Percentiles rank a stretch among this genome's conserved stretches.
phyloP scores from a whole-genome alignment of 768 basidiomycete genomes.

The Pisolithus microcarpus region DNA sequence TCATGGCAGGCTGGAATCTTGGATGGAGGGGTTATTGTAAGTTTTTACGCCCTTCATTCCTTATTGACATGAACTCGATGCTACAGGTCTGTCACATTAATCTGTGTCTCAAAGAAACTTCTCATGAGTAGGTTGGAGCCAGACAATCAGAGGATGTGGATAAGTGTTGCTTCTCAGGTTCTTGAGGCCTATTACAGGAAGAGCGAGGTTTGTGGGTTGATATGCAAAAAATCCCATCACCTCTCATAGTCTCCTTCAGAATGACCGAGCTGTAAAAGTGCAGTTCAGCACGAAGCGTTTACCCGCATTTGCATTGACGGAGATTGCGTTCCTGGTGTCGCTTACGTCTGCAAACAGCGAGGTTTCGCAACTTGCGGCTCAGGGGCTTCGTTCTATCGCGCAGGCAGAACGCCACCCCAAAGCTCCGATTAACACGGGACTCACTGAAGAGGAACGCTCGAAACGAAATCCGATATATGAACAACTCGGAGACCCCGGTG shows the following conservation, averaged over 20 bases:
- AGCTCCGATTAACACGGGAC: constrained; percentile 42
- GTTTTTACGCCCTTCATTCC: constrained; percentile 8
- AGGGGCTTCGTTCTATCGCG: constrained; percentile 60
- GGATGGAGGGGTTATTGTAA: constrained; percentile 45
- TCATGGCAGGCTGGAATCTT: constrained; percentile 31
- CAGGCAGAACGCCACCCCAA: constrained; percentile 58
- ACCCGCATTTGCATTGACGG: constrained; percentile 58
- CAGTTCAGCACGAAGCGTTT: constrained; percentile 47
- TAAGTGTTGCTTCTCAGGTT: constrained; percentile 52
- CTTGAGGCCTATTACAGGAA: constrained; percentile 49
- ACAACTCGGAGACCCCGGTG: constrained; percentile 68
- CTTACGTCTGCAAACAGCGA: constrained; percentile 62
- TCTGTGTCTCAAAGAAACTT: constrained; percentile 51
- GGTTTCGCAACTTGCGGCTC: constrained; percentile 62
- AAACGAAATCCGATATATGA: constrained; percentile 72
- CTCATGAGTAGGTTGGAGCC: constrained; percentile 52
- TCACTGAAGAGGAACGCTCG: constrained; percentile 55
- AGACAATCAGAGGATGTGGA: constrained; percentile 63
- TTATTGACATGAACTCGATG: neutral
- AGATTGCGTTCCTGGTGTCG: constrained; percentile 66
- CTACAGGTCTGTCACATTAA: constrained; percentile 18
- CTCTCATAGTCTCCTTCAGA: constrained; percentile 22
- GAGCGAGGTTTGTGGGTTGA: constrained; percentile 34
- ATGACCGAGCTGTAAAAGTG: constrained; percentile 39
- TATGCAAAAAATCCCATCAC: neutral